Evolutionary conservation across 1,284 basidiomycete genomes (phyloP).

Genomic region (Pterula multifida): DNA sequence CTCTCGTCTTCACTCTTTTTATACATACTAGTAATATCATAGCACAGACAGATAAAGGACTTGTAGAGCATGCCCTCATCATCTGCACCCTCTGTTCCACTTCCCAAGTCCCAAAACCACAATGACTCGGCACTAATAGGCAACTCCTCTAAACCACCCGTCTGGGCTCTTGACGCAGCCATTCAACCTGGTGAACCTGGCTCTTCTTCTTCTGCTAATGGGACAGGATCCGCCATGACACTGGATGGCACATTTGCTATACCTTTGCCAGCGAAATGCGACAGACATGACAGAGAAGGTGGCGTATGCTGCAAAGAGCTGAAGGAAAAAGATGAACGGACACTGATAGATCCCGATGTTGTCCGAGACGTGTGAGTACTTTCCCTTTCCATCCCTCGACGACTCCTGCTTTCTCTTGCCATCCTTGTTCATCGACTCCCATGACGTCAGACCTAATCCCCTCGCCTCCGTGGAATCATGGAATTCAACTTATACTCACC

Average conservation of each 20-base stretch:
- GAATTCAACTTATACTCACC: constrained; percentile 7
- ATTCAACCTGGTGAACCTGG: constrained; percentile 21
- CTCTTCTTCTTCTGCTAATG: constrained; percentile 7
- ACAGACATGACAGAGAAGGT: constrained; percentile 35
- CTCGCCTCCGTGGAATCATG: constrained; percentile 1
- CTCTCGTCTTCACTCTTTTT: too few relatives aligned
- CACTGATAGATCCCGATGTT: constrained; percentile 74
- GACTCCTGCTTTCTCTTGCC: background rate
- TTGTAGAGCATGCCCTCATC: too few relatives aligned
- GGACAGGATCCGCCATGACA: background rate
- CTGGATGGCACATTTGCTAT: constrained; percentile 10
- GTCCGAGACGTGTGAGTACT: constrained; percentile 67
- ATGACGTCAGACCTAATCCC: background rate
- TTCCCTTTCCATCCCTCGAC: constrained; percentile 2
- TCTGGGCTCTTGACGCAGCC: constrained; percentile 47
- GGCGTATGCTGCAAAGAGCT: constrained; percentile 79
- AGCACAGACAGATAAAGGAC: too few relatives aligned
- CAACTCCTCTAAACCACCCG: constrained; percentile 28
- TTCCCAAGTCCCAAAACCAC: background rate
- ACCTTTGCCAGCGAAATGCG: constrained; percentile 48
- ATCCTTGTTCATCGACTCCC: too few relatives aligned
- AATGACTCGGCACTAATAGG: background rate
- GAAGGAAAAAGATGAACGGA: constrained; percentile 64
- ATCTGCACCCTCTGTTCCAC: background rate
- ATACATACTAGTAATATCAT: too few relatives aligned